These are phyloP conservation scores for Paramyrothecium sp. DNA, from an alignment of 2,329 filamentous ascomycete species.

Conservation along the genomic window DNA sequence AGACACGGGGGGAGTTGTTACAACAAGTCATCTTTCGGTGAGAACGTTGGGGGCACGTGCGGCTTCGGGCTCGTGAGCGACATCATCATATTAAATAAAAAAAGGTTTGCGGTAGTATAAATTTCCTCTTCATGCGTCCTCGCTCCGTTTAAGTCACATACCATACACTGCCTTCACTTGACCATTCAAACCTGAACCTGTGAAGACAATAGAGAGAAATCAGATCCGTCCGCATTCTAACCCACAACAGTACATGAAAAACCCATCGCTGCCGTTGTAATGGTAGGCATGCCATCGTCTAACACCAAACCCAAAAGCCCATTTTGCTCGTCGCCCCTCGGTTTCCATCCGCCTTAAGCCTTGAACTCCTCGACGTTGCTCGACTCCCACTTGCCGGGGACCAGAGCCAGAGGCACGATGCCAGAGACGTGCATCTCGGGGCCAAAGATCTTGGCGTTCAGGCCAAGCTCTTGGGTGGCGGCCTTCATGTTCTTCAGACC, in stretches of 20 bases:
- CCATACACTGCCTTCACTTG: slow-evolving; percentile 1
- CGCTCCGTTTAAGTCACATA: slow-evolving; percentile 2
- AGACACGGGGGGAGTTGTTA: too few relatives aligned
- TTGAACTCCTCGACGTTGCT: slow-evolving; percentile 62
- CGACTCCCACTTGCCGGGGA: slow-evolving; percentile 63
- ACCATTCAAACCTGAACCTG: background rate
- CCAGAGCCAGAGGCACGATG: slow-evolving; percentile 88
- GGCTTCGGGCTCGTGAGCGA: too few relatives aligned
- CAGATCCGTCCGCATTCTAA: background rate
- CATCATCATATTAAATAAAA: slow-evolving; percentile 1
- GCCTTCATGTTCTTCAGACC: slow-evolving; percentile 99
- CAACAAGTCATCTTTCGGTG: too few relatives aligned
- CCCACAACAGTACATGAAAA: background rate
- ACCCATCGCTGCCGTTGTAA: background rate
- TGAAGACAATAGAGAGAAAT: slow-evolving; percentile 1
- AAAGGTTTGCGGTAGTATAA: background rate
- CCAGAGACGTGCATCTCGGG: slow-evolving; percentile 95
- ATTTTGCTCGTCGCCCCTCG: slow-evolving; percentile 3
- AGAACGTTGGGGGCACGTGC: too few relatives aligned
- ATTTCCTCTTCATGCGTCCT: slow-evolving; percentile 2
- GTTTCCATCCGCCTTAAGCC: slow-evolving; percentile 35
- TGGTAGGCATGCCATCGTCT: background rate
- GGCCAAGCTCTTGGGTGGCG: slow-evolving; percentile 87
- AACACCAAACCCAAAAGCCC: background rate
- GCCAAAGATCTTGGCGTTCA: slow-evolving; percentile 65